Conservation (phyloP, 495 filamentous ascomycete genomes). For the Penicillium coprophilum region DNA sequence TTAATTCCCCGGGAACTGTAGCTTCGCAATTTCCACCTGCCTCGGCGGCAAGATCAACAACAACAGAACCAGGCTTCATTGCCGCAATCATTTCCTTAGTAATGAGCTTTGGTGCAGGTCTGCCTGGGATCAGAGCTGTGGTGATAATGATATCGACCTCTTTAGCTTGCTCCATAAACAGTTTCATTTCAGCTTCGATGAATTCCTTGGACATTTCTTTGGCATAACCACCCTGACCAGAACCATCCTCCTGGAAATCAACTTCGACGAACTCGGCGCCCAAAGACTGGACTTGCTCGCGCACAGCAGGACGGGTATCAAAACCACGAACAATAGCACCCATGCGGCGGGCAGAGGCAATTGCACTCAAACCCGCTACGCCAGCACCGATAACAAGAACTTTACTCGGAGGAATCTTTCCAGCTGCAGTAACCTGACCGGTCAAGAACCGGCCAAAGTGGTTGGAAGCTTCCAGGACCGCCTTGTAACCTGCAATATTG, state of each 20-base stretch:
- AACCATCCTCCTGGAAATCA: constrained; percentile 76
- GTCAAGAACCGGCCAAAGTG: constrained; percentile 79
- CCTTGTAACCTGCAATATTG: constrained; percentile 86
- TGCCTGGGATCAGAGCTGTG: constrained; percentile 77
- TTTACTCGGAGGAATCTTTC: constrained; percentile 79
- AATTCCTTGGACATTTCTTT: constrained; percentile 90
- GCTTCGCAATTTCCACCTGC: constrained; percentile 78
- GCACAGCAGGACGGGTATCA: constrained; percentile 73
- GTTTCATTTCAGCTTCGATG: constrained; percentile 82
- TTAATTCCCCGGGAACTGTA: constrained; percentile 65
- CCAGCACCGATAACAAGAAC: constrained; percentile 81
- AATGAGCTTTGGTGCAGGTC: constrained; percentile 72
- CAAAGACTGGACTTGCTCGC: constrained; percentile 81
- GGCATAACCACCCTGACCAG: constrained; percentile 77
- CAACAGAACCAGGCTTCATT: constrained; percentile 79
- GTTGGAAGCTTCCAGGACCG: constrained; percentile 78
- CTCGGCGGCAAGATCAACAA: constrained; percentile 80
- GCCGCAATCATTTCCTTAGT: constrained; percentile 72
- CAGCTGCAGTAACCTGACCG: constrained; percentile 80
- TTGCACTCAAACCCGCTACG: constrained; percentile 78
- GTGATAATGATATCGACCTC: constrained; percentile 85
- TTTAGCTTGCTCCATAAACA: constrained; percentile 75
- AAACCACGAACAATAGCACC: constrained; percentile 85
- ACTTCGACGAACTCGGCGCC: constrained; percentile 85
- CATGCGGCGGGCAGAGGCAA: constrained; percentile 73